Conservation (phyloP, 345 rosid species). For the Arabidopsis suecica region DNA sequence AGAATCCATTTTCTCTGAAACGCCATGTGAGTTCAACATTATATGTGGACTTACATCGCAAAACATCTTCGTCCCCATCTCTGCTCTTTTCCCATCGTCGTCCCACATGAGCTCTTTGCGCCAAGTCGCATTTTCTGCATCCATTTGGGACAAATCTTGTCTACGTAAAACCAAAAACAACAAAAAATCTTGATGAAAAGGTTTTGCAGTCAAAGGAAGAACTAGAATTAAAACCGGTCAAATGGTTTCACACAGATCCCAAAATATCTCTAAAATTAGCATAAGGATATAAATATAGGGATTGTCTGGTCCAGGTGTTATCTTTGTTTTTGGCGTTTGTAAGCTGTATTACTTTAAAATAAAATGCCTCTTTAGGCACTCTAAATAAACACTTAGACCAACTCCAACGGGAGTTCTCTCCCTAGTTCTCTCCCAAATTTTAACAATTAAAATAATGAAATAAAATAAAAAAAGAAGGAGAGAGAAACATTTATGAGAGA, state of each 20-base stretch:
- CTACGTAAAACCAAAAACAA: background rate
- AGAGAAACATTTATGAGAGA: too few species aligned
- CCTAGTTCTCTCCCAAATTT: too few species aligned
- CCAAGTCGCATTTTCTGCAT: conserved; percentile 28
- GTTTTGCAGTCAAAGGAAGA: conserved; percentile 18
- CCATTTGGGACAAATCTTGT: conserved; percentile 13
- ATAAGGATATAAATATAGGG: conserved; percentile 29
- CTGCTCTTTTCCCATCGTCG: conserved; percentile 14
- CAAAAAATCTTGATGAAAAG: background rate
- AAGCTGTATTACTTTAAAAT: conserved; percentile 30
- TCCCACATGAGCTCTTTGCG: conserved; percentile 13
- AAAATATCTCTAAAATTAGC: conserved; percentile 18
- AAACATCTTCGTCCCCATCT: background rate
- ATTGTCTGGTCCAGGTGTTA: background rate
- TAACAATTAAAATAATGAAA: too few species aligned
- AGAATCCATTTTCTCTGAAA: conserved; percentile 20
- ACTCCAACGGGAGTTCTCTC: too few species aligned
- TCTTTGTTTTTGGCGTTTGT: conserved; percentile 1
- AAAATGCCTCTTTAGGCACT: conserved; percentile 3
- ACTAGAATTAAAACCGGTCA: background rate
- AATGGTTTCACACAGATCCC: conserved; percentile 10
- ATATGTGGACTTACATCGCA: conserved; percentile 37
- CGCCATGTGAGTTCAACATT: conserved; percentile 42
- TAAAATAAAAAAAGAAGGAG: too few species aligned
- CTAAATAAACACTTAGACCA: conserved; percentile 20